These are phyloP conservation scores for Pisolithus sp. DNA, from an alignment of 768 basidiomycete genomes.

Conservation along the genomic window DNA sequence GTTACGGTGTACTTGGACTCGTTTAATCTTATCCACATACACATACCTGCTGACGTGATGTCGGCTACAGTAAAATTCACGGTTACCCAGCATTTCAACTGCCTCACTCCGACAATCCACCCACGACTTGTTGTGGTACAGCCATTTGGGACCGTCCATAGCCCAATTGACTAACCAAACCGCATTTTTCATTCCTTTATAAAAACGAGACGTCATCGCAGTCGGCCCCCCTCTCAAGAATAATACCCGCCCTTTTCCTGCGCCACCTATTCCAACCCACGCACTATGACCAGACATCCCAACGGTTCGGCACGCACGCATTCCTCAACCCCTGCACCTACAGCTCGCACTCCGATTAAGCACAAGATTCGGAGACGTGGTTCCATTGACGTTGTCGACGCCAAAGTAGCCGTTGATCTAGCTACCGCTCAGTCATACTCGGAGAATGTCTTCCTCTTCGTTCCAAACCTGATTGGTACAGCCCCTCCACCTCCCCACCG, in stretches of 20 bases:
- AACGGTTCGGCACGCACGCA: conserved; percentile 17
- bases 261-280: background rate
- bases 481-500: conserved; percentile 1
- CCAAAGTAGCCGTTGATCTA: conserved; percentile 80
- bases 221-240: too few relatives aligned
- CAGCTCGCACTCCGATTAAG: conserved; percentile 13
- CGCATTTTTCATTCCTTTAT: too few relatives aligned
- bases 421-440: conserved; percentile 81
- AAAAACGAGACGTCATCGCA: too few relatives aligned
- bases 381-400: conserved; percentile 70
- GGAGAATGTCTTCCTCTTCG: conserved; percentile 96
- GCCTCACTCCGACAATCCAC: too few relatives aligned
- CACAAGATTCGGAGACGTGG: conserved; percentile 37
- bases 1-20: background rate
- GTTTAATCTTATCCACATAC: background rate
- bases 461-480: conserved; percentile 93
- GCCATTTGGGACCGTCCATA: too few relatives aligned
- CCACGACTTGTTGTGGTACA: too few relatives aligned
- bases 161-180: too few relatives aligned
- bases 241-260: too few relatives aligned
- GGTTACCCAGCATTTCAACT: too few relatives aligned
- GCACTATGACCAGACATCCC: conserved; percentile 16
- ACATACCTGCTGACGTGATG: background rate
- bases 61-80: background rate
- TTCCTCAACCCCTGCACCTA: conserved; percentile 19